phyloP scores from a whole-genome alignment of 2,329 filamentous ascomycete genomes.

The Arthroderma sp. region DNA sequence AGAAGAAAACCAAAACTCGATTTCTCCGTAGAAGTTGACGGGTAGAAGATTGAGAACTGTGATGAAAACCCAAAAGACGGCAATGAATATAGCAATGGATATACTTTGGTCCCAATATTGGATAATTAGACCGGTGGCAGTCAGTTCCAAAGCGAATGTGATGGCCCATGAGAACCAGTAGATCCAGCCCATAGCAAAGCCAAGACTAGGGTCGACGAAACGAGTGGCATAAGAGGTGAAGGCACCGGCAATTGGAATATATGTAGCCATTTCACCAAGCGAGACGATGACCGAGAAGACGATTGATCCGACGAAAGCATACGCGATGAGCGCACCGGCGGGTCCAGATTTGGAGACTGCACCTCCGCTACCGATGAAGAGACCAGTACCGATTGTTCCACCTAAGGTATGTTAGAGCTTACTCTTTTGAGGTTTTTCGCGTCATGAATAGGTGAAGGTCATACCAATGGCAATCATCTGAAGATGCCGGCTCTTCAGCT shows the following conservation, averaged over 20 bases:
- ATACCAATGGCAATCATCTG: constrained; percentile 91
- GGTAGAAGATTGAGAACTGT: constrained; percentile 57
- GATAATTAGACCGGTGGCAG: constrained; percentile 59
- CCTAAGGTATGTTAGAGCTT: constrained; percentile 17
- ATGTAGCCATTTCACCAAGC: constrained; percentile 58
- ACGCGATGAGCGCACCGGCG: constrained; percentile 53
- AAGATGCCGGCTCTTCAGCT: constrained; percentile 72
- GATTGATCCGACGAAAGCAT: constrained; percentile 55
- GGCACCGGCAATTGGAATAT: constrained; percentile 61
- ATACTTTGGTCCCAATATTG: constrained; percentile 56
- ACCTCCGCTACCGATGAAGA: constrained; percentile 55
- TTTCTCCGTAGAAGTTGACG: constrained; percentile 59
- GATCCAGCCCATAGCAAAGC: constrained; percentile 69
- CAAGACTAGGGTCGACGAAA: constrained; percentile 58
- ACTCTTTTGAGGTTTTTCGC: background rate
- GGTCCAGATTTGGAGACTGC: constrained; percentile 53
- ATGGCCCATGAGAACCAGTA: constrained; percentile 71
- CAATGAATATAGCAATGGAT: constrained; percentile 58
- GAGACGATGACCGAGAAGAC: constrained; percentile 63
- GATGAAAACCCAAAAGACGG: constrained; percentile 59
- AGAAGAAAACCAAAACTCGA: constrained; percentile 65
- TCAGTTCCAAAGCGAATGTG: constrained; percentile 60
- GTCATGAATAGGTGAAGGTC: background rate
- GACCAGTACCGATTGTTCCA: constrained; percentile 58
- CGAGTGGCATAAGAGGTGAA: constrained; percentile 65